Evolutionary conservation across 768 basidiomycete genomes (phyloP).

Genomic region (Rhizopogon vulgaris): DNA sequence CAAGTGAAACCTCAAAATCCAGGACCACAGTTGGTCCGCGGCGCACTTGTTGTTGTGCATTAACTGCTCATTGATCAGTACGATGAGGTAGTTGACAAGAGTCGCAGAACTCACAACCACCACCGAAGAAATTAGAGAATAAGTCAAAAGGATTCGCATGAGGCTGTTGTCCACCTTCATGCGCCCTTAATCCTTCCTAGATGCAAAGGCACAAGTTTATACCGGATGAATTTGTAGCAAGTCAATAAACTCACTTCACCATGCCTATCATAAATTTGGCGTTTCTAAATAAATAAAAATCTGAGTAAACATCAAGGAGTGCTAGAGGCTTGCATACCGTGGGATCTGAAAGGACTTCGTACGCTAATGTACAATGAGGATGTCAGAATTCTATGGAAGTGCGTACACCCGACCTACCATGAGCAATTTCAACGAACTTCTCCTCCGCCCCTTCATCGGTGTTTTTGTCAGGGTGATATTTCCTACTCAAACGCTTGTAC

Average conservation of each 20-base stretch:
- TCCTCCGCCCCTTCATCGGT: constrained; percentile 75
- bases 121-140: constrained; percentile 90
- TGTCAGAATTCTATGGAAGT: background rate
- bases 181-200: constrained; percentile 87
- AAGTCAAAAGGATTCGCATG: constrained; percentile 90
- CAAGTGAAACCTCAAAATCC: constrained; percentile 81
- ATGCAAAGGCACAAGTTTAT: constrained; percentile 1
- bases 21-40: constrained; percentile 70
- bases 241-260: constrained; percentile 56
- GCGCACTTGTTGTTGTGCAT: constrained; percentile 56
- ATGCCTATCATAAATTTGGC: constrained; percentile 88
- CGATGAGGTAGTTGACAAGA: background rate
- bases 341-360: constrained; percentile 88
- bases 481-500: constrained; percentile 84
- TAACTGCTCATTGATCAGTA: constrained; percentile 17
- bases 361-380: constrained; percentile 45
- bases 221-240: constrained; percentile 5
- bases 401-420: constrained; percentile 46
- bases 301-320: background rate
- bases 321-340: constrained; percentile 41
- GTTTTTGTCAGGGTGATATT: constrained; percentile 95
- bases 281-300: constrained; percentile 52
- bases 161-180: constrained; percentile 75
- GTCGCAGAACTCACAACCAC: constrained; percentile 50
- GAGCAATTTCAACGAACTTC: constrained; percentile 87